Percentiles rank a stretch among this genome's conserved stretches.
Conservation (phyloP, 495 filamentous ascomycete genomes). For the Daldinia bambusicola region DNA sequence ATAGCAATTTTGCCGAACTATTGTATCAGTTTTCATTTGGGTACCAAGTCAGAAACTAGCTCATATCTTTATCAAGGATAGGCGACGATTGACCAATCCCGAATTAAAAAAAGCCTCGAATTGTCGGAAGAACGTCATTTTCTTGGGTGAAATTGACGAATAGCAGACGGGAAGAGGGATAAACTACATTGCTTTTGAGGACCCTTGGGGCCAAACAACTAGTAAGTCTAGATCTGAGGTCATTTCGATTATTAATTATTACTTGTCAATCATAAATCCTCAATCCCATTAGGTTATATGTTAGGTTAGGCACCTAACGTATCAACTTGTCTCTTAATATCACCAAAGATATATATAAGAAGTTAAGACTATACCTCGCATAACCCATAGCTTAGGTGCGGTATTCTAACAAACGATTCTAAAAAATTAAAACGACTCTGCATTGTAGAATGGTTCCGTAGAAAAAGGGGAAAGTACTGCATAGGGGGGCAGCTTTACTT, state of each 20-base stretch:
- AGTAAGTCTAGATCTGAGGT: slow-evolving; percentile 22
- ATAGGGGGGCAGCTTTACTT: slow-evolving; percentile 6
- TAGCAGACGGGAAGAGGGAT: slow-evolving; percentile 6
- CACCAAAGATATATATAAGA: no score
- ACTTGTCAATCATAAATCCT: slow-evolving; percentile 13
- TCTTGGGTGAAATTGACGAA: slow-evolving; percentile 21
- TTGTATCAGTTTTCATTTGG: slow-evolving; percentile 4
- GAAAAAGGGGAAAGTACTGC: slow-evolving; percentile 1
- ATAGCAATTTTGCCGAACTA: slow-evolving; percentile 3
- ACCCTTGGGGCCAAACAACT: slow-evolving; percentile 30
- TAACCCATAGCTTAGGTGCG: no score
- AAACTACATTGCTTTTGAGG: slow-evolving; percentile 16
- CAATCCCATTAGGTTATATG: neutral
- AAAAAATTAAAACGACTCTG: no score
- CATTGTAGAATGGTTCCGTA: neutral
- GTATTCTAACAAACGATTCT: no score
- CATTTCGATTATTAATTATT: slow-evolving; percentile 33
- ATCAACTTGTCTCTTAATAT: slow-evolving; percentile 1
- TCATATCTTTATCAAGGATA: slow-evolving; percentile 17
- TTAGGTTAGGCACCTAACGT: no score
- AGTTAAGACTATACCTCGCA: neutral
- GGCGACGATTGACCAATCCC: slow-evolving; percentile 21
- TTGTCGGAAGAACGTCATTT: slow-evolving; percentile 16
- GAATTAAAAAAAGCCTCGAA: slow-evolving; percentile 11
- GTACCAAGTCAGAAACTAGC: slow-evolving; percentile 14